Evolutionary conservation across 2,329 filamentous ascomycete genomes (phyloP).

Genomic region (Trichoderma hamatum): DNA sequence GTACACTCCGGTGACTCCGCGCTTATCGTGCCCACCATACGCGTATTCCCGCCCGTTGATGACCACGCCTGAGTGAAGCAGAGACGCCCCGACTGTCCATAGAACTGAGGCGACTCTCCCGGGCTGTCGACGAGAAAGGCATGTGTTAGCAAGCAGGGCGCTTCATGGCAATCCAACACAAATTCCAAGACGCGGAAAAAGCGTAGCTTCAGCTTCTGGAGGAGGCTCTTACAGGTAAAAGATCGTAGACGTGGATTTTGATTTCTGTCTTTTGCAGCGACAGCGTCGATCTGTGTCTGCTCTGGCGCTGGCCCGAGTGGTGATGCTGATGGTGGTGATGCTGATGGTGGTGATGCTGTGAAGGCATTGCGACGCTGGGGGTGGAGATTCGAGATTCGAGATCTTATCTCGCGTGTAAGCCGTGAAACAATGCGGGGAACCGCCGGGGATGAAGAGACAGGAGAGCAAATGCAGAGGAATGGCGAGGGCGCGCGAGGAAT

Average conservation of each 20-base stretch:
- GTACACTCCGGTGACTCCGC: slow-evolving; percentile 75
- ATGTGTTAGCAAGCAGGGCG: slow-evolving; percentile 13
- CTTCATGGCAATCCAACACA: neutral
- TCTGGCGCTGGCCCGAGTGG: slow-evolving; percentile 34
- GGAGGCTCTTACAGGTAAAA: slow-evolving; percentile 62
- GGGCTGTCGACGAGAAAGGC: slow-evolving; percentile 53
- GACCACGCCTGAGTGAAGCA: slow-evolving; percentile 82
- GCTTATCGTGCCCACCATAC: slow-evolving; percentile 78
- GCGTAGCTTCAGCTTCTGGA: neutral
- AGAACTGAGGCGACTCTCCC: slow-evolving; percentile 74
- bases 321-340: slow-evolving; percentile 29
- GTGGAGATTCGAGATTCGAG: slow-evolving; percentile 28
- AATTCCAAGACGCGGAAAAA: neutral
- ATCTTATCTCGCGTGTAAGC: slow-evolving; percentile 30
- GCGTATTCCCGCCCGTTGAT: slow-evolving; percentile 82
- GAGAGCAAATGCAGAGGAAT: neutral
- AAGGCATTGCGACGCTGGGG: slow-evolving; percentile 29
- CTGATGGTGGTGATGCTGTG: slow-evolving; percentile 13
- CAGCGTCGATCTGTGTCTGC: slow-evolving; percentile 64
- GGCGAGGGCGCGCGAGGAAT: neutral
- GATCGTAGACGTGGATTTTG: slow-evolving; percentile 76
- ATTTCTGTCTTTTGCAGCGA: slow-evolving; percentile 74
- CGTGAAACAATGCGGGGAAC: slow-evolving; percentile 29
- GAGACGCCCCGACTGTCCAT: slow-evolving; percentile 75
- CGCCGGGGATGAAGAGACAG: neutral